Percentiles rank a stretch among this genome's conserved stretches.
phyloP scores from a whole-genome alignment of 2,329 filamentous ascomycete species.

The Aureobasidium subglaciale region DNA sequence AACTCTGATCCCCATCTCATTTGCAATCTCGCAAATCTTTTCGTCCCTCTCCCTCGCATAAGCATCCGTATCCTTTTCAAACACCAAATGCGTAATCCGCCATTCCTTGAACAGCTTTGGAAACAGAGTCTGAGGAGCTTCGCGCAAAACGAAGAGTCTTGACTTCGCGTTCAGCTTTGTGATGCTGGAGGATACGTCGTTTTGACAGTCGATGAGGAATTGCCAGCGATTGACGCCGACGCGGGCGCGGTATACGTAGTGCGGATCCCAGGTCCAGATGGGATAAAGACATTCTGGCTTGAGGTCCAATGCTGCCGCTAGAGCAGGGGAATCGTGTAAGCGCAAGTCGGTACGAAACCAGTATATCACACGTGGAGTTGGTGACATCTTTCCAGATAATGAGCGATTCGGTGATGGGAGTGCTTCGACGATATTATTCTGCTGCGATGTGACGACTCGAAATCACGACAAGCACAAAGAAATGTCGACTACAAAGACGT shows the following conservation, averaged over 20 bases:
- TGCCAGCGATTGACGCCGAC: constrained; percentile 69
- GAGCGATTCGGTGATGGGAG: too few relatives aligned
- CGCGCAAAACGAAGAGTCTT: constrained; percentile 64
- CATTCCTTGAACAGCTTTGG: constrained; percentile 67
- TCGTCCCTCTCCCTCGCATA: constrained; percentile 61
- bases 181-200: constrained; percentile 60
- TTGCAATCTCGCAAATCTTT: constrained; percentile 51
- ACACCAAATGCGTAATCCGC: constrained; percentile 68
- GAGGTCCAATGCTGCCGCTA: constrained; percentile 64
- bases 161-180: constrained; percentile 62
- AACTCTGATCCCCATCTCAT: constrained; percentile 60
- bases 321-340: constrained; percentile 68
- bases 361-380: constrained; percentile 55
- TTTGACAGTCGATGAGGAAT: constrained; percentile 68
- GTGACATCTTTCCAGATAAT: constrained; percentile 16
- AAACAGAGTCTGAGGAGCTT: constrained; percentile 63
- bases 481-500: neutral
- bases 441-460: too few relatives aligned
- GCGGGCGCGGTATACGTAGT: constrained; percentile 67
- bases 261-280: constrained; percentile 74
- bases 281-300: constrained; percentile 63
- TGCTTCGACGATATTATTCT: too few relatives aligned
- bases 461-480: neutral
- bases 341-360: constrained; percentile 76
- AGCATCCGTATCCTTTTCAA: constrained; percentile 71